Evolutionary conservation across 2,329 filamentous ascomycete genomes (phyloP).

Genomic region (Cladorrhinum sp.): DNA sequence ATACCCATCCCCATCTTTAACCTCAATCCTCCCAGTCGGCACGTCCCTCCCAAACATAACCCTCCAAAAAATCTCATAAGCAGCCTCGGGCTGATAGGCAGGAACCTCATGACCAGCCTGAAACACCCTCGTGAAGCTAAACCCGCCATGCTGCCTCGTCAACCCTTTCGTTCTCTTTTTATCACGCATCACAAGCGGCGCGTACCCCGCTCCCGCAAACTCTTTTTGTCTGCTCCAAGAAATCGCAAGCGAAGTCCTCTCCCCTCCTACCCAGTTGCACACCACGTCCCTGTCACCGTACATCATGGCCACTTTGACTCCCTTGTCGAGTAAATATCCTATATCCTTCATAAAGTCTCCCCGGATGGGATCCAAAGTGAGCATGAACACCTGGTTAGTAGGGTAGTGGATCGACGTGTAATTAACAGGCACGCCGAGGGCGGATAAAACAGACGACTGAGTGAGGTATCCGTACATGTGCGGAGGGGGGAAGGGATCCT

Average conservation of each 20-base stretch:
- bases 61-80: conserved; percentile 2
- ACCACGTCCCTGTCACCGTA: not conserved
- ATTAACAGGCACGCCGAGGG: not conserved
- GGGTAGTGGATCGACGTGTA: not conserved
- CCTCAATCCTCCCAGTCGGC: not conserved
- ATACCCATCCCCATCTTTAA: not conserved
- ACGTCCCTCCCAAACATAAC: conserved; percentile 6
- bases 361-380: not conserved
- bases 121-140: not conserved
- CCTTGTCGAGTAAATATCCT: not conserved
- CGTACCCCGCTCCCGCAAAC: not conserved
- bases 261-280: not conserved
- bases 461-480: not conserved
- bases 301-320: not conserved
- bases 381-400: not conserved
- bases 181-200: not conserved
- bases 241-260: not conserved
- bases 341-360: not conserved
- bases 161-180: not conserved
- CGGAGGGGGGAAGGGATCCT: not conserved
- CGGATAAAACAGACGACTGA: not conserved
- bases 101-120: not conserved
- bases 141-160: not conserved
- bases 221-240: not conserved
- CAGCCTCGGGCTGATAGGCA: conserved; percentile 3